A percentile compares a stretch with the other conserved stretches of the same genome.
Evolutionary conservation across 129 eudicot genomes (phyloP).

Genomic region (Pulicaria dysenterica): DNA sequence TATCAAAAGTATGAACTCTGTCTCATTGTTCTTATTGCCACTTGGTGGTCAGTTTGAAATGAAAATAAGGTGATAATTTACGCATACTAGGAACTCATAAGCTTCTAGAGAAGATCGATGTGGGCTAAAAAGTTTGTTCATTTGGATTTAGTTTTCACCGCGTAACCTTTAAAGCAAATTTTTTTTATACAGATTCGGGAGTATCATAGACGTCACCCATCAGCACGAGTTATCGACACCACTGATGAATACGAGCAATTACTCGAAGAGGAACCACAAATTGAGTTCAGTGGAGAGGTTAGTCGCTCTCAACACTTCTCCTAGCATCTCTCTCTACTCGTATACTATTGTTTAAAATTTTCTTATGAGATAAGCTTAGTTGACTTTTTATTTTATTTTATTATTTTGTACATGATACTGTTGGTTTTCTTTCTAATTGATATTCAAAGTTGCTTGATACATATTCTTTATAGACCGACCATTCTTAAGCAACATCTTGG

Average conservation of each 20-base stretch:
- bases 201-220: slow-evolving; percentile 90
- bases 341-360: not conserved
- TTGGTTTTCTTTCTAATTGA: not conserved
- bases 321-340: not conserved
- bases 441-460: not conserved
- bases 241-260: slow-evolving; percentile 78
- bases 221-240: slow-evolving; percentile 81
- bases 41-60: slow-evolving; percentile 7
- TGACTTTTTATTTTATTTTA: not conserved
- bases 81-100: slow-evolving; percentile 12
- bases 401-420: not conserved
- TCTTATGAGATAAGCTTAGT: not conserved
- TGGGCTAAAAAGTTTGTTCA: not conserved
- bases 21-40: not conserved
- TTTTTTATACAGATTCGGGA: slow-evolving; percentile 67
- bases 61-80: slow-evolving; percentile 2
- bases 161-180: not conserved
- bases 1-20: not conserved
- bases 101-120: not conserved
- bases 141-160: not conserved
- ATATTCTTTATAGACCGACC: not conserved
- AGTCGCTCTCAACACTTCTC: slow-evolving; percentile 11
- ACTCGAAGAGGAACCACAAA: slow-evolving; percentile 80
- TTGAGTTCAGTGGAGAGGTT: slow-evolving; percentile 99
- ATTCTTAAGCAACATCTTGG: too few relatives aligned